Base-by-base conservation (phyloP, 768 basidiomycete species). In the Rhizopogon vulgaris region DNA sequence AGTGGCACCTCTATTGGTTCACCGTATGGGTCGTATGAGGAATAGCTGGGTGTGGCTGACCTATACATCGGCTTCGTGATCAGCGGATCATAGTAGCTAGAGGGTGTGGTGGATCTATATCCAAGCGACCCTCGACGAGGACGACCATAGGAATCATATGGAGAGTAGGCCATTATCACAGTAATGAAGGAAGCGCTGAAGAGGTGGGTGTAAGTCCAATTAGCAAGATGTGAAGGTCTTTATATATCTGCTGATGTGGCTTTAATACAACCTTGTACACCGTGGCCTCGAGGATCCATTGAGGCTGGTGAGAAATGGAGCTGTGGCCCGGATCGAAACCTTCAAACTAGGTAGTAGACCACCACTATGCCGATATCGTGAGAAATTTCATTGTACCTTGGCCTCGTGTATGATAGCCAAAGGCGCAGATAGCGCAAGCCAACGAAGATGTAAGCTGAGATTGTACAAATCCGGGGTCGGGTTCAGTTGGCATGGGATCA, bases 91-190 rank as follows among this genome's bases (percentile, higher is more conserved):
- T 52, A 28, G 38, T 42, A 51, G 46, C 54, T 52, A 11, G 39
- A 38, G 14, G 64, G 57, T 0, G 65, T 48, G 22, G 24, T 60
- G 3, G 59, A 53, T 5, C 61, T 56, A 52, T 73, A 75, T 42
- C 63, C 68, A 56, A 72, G 49, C 9, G 70, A 71, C 27, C 48
- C 60, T 30, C 70, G 61, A 40, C 68, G 58, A 36, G 64, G 70
- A 63, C 64, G 45, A 3, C 18, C 15, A 14, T 34, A 46, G 45
- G 32, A 9, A 11, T 58, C 47, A 66, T 60, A 14, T 37, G 63
- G 58, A 18, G 69, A 54, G 64, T 76, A 75, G 4, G 73, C 69
- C 73, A 75, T 76, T 30, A 61, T 60, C 53, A 39, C 52, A 49
- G 49, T 53, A 39, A 41, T 36, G 50, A 47, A 52, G 53, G n/a